Conservation (phyloP, 2,329 filamentous ascomycete genomes). For the Dendrostoma leiphaemia region DNA sequence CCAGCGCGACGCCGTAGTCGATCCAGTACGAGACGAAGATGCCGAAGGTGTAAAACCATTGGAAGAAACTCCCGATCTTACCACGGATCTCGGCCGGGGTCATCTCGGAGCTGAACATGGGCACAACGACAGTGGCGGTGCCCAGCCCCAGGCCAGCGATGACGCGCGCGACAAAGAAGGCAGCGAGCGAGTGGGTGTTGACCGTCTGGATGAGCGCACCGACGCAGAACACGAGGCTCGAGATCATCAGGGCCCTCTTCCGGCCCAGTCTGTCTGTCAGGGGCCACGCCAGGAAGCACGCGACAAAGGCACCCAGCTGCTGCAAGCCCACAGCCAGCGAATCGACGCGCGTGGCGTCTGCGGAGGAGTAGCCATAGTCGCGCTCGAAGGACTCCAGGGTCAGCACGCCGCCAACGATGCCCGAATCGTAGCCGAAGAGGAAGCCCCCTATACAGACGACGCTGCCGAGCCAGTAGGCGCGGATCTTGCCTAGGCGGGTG, state of each 20-base stretch:
- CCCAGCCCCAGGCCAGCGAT: slow-evolving; percentile 31
- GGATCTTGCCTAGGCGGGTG: slow-evolving; percentile 34
- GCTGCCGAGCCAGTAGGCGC: slow-evolving; percentile 50
- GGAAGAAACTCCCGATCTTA: slow-evolving; percentile 41
- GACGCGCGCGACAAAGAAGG: slow-evolving; percentile 31
- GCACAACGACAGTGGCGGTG: slow-evolving; percentile 34
- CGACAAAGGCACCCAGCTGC: slow-evolving; percentile 31
- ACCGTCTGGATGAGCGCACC: slow-evolving; percentile 41
- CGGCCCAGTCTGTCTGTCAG: slow-evolving; percentile 29
- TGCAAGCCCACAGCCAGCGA: slow-evolving; percentile 31
- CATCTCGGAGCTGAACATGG: slow-evolving; percentile 44
- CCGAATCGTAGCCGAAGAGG: slow-evolving; percentile 43
- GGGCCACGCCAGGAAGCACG: slow-evolving; percentile 32
- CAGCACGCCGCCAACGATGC: slow-evolving; percentile 33
- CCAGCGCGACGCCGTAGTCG: slow-evolving; percentile 40
- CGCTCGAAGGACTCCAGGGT: slow-evolving; percentile 28
- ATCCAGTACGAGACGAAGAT: slow-evolving; percentile 37
- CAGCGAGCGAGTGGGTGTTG: slow-evolving; percentile 36
- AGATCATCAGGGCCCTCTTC: slow-evolving; percentile 32
- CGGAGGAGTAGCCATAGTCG: slow-evolving; percentile 27
- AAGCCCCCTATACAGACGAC: slow-evolving; percentile 52
- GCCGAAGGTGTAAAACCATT: slow-evolving; percentile 40
- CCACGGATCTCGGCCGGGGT: slow-evolving; percentile 45
- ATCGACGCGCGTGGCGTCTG: slow-evolving; percentile 25
- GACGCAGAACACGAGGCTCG: slow-evolving; percentile 40